These are phyloP conservation scores for Diaporthe amygdali DNA, from an alignment of 2,329 filamentous ascomycete species.

Conservation along the genomic window DNA sequence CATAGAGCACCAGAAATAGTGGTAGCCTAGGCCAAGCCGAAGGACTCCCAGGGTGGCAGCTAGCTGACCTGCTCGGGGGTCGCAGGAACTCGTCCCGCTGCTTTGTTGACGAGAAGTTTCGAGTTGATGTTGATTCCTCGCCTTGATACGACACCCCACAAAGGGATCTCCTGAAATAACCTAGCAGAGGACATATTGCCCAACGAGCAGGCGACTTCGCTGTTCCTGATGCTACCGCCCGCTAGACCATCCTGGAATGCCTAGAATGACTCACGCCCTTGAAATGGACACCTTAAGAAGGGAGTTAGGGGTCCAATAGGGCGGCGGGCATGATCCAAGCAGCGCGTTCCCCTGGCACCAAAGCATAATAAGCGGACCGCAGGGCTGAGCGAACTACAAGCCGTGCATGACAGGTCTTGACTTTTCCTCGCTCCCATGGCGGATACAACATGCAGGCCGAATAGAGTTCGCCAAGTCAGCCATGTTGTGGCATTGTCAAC, in stretches of 20 bases:
- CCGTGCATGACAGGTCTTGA: background rate
- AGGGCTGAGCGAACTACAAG: constrained; percentile 11
- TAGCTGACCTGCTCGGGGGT: background rate
- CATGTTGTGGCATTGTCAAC: background rate
- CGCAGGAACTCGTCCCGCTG: background rate
- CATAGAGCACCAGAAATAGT: background rate
- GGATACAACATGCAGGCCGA: background rate
- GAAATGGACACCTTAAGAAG: background rate
- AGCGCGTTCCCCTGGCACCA: background rate
- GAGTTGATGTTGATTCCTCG: constrained; percentile 1
- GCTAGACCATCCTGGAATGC: background rate
- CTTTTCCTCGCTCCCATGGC: background rate
- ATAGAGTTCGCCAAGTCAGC: constrained; percentile 6
- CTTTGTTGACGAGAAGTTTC: constrained; percentile 1
- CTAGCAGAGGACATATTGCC: background rate
- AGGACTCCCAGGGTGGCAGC: background rate
- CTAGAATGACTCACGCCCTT: background rate
- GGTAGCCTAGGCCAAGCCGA: background rate
- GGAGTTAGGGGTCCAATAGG: background rate
- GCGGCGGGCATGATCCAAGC: constrained; percentile 3
- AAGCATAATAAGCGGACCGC: constrained; percentile 10
- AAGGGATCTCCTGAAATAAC: constrained; percentile 4
- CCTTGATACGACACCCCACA: background rate
- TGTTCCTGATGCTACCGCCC: background rate
- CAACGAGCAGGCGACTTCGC: background rate